Base-by-base conservation (phyloP, 805 yeast genomes). In the Saturnispora sekii region DNA sequence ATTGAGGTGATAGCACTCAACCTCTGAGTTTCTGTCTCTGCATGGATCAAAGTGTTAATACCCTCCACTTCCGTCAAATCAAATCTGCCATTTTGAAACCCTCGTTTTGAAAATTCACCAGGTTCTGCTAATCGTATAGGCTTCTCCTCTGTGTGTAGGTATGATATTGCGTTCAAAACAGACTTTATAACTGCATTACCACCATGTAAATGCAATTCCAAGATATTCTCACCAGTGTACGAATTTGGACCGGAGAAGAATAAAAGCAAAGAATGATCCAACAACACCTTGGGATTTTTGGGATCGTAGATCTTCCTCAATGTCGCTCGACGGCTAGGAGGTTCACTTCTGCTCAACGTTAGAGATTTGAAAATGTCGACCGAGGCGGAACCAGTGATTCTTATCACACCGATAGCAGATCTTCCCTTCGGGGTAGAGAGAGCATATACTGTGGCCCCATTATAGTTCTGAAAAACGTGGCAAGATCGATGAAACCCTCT, bases 11-110 rank as follows among this genome's bases (percentile, higher is more conserved):
- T 63, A 0, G 95, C 89, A 4, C 90, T 79, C 1, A 74, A 60
- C 46, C 97, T 72, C 57, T 93, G 96, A 6, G 77, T 63, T 59
- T 90, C 97, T 0, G 98, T 93, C 56, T 93, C 97, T 0, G 97
- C 95, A 53, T 89, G 89, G 35, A 93, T 86, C 58, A 89, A 65
- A 39, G 84, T 95, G 43, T 88, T 71, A 8, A 93, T 79, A 0
- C 97, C 96, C 62, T 93, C 98, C 8, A 86, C 76, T 57, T 89
- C 87, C 0, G 97, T 86, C 48, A 93, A 67, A 60, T 93, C 97
- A 54, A 86, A 70, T 41, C 82, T 69, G 0, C 89, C 84, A 60
- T 89, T 90, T 45, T 81, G 73, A 56, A 89, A 93, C 0, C 96
- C 97, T 32, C 95, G 71, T 53, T 69, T 70, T 0, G 96, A 83